phyloP scores from a whole-genome alignment of 306 rosid species.

The Cicer pinnatifidum region DNA sequence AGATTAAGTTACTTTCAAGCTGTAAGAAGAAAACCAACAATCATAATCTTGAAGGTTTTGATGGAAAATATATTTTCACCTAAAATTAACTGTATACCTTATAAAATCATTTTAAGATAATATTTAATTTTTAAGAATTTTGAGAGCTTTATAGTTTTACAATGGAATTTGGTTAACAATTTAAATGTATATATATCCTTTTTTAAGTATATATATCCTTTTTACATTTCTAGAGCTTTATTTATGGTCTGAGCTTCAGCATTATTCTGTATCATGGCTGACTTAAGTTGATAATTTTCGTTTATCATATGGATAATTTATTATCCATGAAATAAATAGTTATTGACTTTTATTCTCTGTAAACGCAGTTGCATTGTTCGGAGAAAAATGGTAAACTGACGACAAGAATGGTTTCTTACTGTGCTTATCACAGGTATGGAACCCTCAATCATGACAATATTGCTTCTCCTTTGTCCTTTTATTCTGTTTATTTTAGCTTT shows the following conservation, averaged over 20 bases:
- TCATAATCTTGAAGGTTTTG: slow-evolving; percentile 10
- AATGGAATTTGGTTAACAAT: background rate
- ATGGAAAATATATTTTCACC: background rate
- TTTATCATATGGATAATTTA: slow-evolving; percentile 33
- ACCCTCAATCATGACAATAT: slow-evolving; percentile 38
- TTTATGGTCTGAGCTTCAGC: too few relatives aligned
- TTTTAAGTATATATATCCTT: too few relatives aligned
- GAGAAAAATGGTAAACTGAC: slow-evolving; percentile 80
- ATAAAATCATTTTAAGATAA: background rate
- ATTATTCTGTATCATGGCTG: slow-evolving; percentile 22
- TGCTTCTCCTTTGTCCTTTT: slow-evolving; percentile 10
- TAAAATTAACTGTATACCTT: background rate
- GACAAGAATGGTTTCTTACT: slow-evolving; percentile 81
- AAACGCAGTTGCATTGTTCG: slow-evolving; percentile 75
- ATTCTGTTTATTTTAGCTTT: slow-evolving; percentile 21
- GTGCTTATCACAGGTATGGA: slow-evolving; percentile 85
- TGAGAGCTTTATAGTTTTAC: background rate
- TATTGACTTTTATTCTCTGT: slow-evolving; percentile 34
- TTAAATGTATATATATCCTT: background rate
- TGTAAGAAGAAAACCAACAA: background rate
- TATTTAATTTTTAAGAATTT: background rate
- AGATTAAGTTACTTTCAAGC: background rate
- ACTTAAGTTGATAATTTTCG: slow-evolving; percentile 32
- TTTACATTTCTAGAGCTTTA: too few relatives aligned
- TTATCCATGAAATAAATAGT: slow-evolving; percentile 30